Evolutionary conservation across 306 rosid species (phyloP), one percentile per base, ranked within the genome.

Genomic region (Clitoria ternatea): DNA sequence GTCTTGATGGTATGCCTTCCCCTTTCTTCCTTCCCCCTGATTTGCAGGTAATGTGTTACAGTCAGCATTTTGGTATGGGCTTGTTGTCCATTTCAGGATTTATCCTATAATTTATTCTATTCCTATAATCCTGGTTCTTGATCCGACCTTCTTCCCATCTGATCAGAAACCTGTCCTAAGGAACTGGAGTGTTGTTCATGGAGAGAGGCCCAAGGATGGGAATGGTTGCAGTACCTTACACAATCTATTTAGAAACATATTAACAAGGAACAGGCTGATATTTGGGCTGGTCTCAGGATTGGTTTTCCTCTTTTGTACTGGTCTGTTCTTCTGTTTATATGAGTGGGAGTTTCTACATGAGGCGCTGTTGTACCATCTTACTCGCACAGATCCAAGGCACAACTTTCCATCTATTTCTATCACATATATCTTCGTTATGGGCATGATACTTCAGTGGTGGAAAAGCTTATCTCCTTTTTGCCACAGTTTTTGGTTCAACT

Each of bases 51-150:
- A 79, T 37, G 79, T 87, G 88, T 62, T 84, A 30, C 99, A 94
- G 80, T 88, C 99, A 70, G 99, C 99, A 76, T 76, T 91, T 76
- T 94, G 99, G 96, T 94, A 85, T 59, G 97, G 99, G 70, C 92
- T 94, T 74, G 77, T 85, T 63, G 98, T 94, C 78, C 98, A 90
- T 85, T 90, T 94, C 70, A 82, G 97, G 80, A 83, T 94, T 66
- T 94, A 90, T 74, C 98, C 98, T 61, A 84, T 89, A 56, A 90
- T 94, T 52, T 87, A 94, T 69, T 80, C 88, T 60, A 86, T 90
- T 61, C 90, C 96, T 32, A 83, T 94, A 70, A 77, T 89, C 79
- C 67, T 91, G 80, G 85, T 91, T 84, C 90, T 94, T 77, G 90
- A 94, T 81, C 90, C 91, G 4, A 74, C 75, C 62, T 69, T 84